A percentile compares a stretch with the other conserved stretches of the same genome.
Evolutionary conservation across 2,329 filamentous ascomycete species (phyloP).

Genomic region (Venturia effusa): DNA sequence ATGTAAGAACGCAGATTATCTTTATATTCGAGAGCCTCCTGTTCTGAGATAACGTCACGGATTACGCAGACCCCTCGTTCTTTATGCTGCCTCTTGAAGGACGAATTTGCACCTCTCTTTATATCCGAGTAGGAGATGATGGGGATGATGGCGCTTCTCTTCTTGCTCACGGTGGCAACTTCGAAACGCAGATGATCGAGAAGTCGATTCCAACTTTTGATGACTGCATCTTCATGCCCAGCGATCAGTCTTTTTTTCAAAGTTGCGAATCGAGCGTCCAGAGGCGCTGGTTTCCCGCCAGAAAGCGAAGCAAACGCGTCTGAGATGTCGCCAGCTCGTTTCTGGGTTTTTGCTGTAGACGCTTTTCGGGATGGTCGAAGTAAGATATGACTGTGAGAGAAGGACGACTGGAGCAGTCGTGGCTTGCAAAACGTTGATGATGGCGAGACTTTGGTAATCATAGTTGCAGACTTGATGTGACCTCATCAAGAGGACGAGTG

Average conservation of each 20-base stretch:
- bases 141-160: slow-evolving; percentile 32
- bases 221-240: slow-evolving; percentile 36
- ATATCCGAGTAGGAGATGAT: slow-evolving; percentile 38
- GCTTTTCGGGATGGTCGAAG: slow-evolving; percentile 18
- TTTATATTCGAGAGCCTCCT: slow-evolving; percentile 35
- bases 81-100: slow-evolving; percentile 47
- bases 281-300: slow-evolving; percentile 28
- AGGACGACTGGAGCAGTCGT: background rate
- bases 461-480: background rate
- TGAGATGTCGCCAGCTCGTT: slow-evolving; percentile 38
- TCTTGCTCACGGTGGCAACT: slow-evolving; percentile 32
- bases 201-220: slow-evolving; percentile 36
- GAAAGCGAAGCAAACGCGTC: slow-evolving; percentile 40
- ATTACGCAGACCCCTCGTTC: slow-evolving; percentile 44
- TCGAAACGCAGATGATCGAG: slow-evolving; percentile 32
- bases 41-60: slow-evolving; percentile 32
- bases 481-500: background rate
- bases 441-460: background rate
- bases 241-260: slow-evolving; percentile 34
- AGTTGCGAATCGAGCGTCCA: slow-evolving; percentile 34
- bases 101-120: slow-evolving; percentile 31
- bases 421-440: background rate
- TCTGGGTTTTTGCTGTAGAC: slow-evolving; percentile 20
- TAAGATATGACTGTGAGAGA: background rate
- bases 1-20: slow-evolving; percentile 34